Evolutionary conservation across 2,329 filamentous ascomycete genomes (phyloP).

Genomic region (Thermoascus crustaceus): DNA sequence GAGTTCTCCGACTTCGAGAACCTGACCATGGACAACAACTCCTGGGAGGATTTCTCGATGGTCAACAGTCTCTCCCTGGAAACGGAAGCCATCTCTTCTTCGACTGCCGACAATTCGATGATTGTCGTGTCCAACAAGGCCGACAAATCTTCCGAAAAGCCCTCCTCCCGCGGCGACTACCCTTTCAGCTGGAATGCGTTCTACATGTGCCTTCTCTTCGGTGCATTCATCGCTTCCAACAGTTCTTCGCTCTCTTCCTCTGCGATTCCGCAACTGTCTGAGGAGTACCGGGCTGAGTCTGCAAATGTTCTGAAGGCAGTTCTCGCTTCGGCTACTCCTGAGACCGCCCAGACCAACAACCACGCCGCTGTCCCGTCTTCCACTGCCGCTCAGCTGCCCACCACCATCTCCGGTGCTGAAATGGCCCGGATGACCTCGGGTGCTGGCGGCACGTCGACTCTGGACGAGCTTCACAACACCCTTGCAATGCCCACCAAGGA

Average conservation of each 20-base stretch:
- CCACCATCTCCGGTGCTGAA: conserved; percentile 30
- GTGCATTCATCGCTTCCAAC: conserved; percentile 91
- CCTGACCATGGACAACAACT: conserved; percentile 64
- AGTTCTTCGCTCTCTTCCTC: conserved; percentile 53
- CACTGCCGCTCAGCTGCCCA: conserved; percentile 18
- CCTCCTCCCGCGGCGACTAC: conserved; percentile 55
- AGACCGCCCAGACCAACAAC: conserved; percentile 44
- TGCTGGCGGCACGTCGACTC: conserved; percentile 28
- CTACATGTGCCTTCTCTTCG: conserved; percentile 94
- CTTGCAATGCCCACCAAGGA: conserved; percentile 70
- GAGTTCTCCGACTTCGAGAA: conserved; percentile 77
- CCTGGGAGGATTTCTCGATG: conserved; percentile 77
- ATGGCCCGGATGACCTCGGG: conserved; percentile 32
- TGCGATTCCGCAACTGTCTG: conserved; percentile 44
- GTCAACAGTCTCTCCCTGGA: conserved; percentile 52
- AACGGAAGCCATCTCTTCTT: conserved; percentile 28
- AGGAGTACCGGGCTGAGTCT: conserved; percentile 41
- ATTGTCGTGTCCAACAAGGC: conserved; percentile 37
- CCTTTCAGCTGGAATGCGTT: conserved; percentile 59
- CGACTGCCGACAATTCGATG: conserved; percentile 25
- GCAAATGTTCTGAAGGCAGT: conserved; percentile 41
- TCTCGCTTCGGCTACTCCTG: conserved; percentile 37
- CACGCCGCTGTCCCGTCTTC: conserved; percentile 19
- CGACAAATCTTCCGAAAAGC: conserved; percentile 26
- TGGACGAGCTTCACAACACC: conserved; percentile 59